Base-by-base conservation (phyloP, 2,329 filamentous ascomycete genomes). In the Lizonia empirigonia region DNA sequence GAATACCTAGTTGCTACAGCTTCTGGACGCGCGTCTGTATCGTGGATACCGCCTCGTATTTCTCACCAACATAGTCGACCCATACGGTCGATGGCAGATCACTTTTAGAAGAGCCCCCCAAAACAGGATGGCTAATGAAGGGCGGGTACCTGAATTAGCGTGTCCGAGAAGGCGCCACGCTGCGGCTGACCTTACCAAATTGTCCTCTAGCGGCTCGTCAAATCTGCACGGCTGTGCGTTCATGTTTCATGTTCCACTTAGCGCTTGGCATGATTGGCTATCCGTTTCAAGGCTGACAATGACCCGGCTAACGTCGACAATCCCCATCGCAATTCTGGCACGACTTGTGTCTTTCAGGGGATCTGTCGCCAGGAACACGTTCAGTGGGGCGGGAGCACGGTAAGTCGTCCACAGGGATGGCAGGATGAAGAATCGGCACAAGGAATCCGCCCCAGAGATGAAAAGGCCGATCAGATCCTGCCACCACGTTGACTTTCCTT, bases 211-310 rank as follows among this genome's bases (percentile, higher is more conserved):
- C 24, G 51, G n/a, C 32, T 59, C 55, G 58, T 62, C 63, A 59
- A 55, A 47, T 47, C 44, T 30, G 42, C 50, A 20, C 12, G 34
- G 15, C 33, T 39, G 50, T 55, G 45, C 58, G 61, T 60, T 60
- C 59, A 47, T 61, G 68, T 71, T 70, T 71, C 66, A 69, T 47
- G 63, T 69, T 65, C 59, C 51, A 55, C 36, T 33, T 56, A 50
- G 54, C 53, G 47, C 39, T 40, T 13, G 8, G 3, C 18, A 24
- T 67, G 51, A 72, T 70, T 72, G 66, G 69, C 44, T 46, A 23
- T 9, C 18, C 38, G 51, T 49, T 47, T 55, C 51, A 50, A 62
- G 57, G 57, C 62, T 63, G 60, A 63, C 57, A 39, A 54, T 44
- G 7, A 48, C 55, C 55, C 61, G 58, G 58, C 48, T 62, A 29